Conservation (phyloP, 2,329 filamentous ascomycete species). For the Diplodia seriata region DNA sequence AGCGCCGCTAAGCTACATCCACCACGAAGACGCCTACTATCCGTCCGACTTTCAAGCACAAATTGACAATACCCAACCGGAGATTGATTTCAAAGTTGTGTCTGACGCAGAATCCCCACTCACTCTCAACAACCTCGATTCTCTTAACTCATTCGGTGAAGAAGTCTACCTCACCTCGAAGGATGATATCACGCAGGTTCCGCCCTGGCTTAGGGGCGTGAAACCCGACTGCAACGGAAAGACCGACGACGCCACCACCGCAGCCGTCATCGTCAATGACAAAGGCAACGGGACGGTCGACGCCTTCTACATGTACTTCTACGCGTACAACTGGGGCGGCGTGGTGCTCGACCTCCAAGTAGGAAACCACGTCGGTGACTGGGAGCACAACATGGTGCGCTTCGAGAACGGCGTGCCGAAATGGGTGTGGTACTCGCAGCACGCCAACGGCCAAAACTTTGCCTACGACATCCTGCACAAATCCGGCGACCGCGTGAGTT, state of each 20-base stretch:
- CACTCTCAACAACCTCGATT: constrained; percentile 52
- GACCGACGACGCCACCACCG: constrained; percentile 58
- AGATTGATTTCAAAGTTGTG: constrained; percentile 47
- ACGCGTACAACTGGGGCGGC: constrained; percentile 64
- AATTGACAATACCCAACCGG: constrained; percentile 50
- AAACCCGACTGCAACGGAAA: constrained; percentile 59
- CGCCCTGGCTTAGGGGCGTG: constrained; percentile 58
- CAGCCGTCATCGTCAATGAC: constrained; percentile 64
- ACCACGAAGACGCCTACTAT: constrained; percentile 51
- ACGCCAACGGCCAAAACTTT: constrained; percentile 68
- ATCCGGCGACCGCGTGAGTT: constrained; percentile 51
- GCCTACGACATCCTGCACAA: constrained; percentile 64
- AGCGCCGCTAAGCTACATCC: constrained; percentile 56
- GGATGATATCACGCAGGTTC: constrained; percentile 51
- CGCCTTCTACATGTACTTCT: constrained; percentile 70
- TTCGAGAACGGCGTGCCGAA: constrained; percentile 64
- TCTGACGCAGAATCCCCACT: constrained; percentile 46
- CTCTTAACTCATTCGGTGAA: constrained; percentile 46
- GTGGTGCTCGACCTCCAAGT: constrained; percentile 58
- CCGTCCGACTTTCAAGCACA: constrained; percentile 54
- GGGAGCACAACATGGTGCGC: constrained; percentile 72
- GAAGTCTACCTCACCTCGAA: constrained; percentile 56
- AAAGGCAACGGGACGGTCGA: constrained; percentile 62
- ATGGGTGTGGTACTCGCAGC: constrained; percentile 69
- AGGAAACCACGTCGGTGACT: constrained; percentile 69